These are phyloP conservation scores for Lolium multiflorum DNA, from an alignment of 176 grass and related monocot species.

Conservation along the genomic window DNA sequence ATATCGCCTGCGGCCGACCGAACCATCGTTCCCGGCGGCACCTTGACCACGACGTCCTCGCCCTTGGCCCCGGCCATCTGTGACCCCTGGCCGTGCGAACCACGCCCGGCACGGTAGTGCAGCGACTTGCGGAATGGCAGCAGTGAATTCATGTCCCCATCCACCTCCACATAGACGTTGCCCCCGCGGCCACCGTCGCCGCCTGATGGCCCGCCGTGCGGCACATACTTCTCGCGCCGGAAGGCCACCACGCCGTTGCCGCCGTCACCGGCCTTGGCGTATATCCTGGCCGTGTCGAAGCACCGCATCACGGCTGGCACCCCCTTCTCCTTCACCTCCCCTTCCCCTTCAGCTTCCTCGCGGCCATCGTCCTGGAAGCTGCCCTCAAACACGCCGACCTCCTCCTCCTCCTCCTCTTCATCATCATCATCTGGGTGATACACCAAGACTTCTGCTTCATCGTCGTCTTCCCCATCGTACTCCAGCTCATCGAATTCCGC, in stretches of 20 bases:
- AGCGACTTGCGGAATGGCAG: slow-evolving; percentile 90
- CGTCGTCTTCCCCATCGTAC: slow-evolving; percentile 32
- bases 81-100: slow-evolving; percentile 75
- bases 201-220: slow-evolving; percentile 83
- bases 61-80: slow-evolving; percentile 86
- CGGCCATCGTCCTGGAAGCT: neutral
- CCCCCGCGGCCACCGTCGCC: slow-evolving; percentile 94
- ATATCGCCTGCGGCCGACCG: slow-evolving; percentile 58
- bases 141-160: slow-evolving; percentile 89
- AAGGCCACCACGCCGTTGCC: slow-evolving; percentile 95
- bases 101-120: slow-evolving; percentile 86
- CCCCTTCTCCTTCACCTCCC: slow-evolving; percentile 80
- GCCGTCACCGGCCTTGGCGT: slow-evolving; percentile 85
- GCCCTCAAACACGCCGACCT: slow-evolving; percentile 26
- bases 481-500: slow-evolving; percentile 36
- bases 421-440: slow-evolving; percentile 38
- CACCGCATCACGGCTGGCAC: slow-evolving; percentile 98
- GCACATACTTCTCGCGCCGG: slow-evolving; percentile 93
- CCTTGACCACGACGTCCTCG: slow-evolving; percentile 86
- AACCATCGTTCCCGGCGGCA: slow-evolving; percentile 85
- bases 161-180: slow-evolving; percentile 85
- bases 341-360: slow-evolving; percentile 34
- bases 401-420: slow-evolving; percentile 3
- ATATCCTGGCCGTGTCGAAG: slow-evolving; percentile 94
- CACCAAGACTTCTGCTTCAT: slow-evolving; percentile 43